Conservation (phyloP, 106 monocot species). For the Allium sativum region DNA sequence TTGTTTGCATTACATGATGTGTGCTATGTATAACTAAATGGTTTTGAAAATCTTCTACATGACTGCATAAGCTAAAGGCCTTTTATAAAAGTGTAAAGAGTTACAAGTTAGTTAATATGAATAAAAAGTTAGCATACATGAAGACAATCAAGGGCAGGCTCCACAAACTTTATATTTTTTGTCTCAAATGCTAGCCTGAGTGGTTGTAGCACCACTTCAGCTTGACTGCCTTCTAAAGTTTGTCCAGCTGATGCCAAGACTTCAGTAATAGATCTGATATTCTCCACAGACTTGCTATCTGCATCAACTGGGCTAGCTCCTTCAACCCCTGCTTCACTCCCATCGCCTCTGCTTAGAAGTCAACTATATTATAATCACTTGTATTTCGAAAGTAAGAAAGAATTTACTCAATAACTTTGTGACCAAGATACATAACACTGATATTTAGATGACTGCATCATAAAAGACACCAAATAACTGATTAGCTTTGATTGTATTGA, state of each 20-base stretch:
- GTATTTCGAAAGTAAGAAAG: too few relatives aligned
- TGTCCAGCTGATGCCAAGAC: conserved; percentile 65
- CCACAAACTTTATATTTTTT: conserved; percentile 84
- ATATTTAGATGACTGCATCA: too few relatives aligned
- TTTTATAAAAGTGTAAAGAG: too few relatives aligned
- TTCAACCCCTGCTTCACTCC: conserved; percentile 22
- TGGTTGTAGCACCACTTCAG: conserved; percentile 82
- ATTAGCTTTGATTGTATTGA: too few relatives aligned
- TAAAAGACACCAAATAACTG: too few relatives aligned
- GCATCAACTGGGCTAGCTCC: conserved; percentile 6
- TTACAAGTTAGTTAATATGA: too few relatives aligned
- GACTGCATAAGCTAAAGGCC: too few relatives aligned
- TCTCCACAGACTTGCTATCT: conserved; percentile 18
- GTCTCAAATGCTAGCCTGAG: conserved; percentile 90
- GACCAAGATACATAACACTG: too few relatives aligned
- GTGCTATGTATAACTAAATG: too few relatives aligned
- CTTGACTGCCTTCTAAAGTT: conserved; percentile 70
- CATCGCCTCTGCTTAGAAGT: conserved; percentile 22
- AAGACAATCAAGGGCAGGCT: conserved; percentile 89
- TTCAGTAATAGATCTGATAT: conserved; percentile 27
- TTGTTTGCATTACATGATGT: too few relatives aligned
- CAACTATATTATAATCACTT: not conserved
- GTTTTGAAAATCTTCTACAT: too few relatives aligned
- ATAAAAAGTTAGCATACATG: conserved; percentile 57
- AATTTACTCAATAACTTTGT: too few relatives aligned